Evolutionary conservation across 305 asterid species (phyloP).

Genomic region (Withania somnifera): DNA sequence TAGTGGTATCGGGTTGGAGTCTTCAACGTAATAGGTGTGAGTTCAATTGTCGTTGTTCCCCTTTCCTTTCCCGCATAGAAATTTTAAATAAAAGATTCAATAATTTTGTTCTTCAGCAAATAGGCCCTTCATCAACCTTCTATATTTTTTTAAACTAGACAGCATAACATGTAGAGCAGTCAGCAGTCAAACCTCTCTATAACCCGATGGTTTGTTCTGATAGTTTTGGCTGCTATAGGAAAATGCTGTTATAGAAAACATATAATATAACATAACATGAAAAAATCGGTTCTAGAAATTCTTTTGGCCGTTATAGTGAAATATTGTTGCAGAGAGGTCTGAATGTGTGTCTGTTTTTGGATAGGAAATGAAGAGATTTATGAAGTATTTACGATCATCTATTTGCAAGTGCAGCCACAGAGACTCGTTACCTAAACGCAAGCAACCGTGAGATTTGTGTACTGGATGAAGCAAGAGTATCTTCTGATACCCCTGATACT

Average conservation of each 20-base stretch:
- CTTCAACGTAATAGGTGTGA: neutral
- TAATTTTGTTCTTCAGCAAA: neutral
- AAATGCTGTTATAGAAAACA: neutral
- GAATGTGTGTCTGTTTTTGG: neutral
- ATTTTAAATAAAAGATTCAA: neutral
- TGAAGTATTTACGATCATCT: neutral
- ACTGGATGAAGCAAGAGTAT: conserved; percentile 51
- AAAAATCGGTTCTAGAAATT: neutral
- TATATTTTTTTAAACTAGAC: neutral
- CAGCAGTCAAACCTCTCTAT: neutral
- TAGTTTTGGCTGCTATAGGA: neutral
- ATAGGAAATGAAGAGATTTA: neutral
- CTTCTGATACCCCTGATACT: conserved; percentile 28
- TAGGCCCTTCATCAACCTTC: neutral
- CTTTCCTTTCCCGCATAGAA: neutral
- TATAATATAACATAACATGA: neutral
- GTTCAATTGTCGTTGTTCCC: neutral
- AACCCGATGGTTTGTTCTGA: neutral
- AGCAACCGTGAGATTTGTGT: conserved; percentile 78
- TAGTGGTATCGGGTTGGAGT: neutral
- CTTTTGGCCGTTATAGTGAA: neutral
- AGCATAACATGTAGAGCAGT: neutral
- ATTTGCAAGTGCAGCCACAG: conserved; percentile 43
- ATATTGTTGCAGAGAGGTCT: neutral
- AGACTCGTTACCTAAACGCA: conserved; percentile 69